A percentile compares a stretch with the other conserved stretches of the same genome.
Evolutionary conservation across 2,329 filamentous ascomycete species (phyloP).

Genomic region (Pseudogymnoascus sp.): DNA sequence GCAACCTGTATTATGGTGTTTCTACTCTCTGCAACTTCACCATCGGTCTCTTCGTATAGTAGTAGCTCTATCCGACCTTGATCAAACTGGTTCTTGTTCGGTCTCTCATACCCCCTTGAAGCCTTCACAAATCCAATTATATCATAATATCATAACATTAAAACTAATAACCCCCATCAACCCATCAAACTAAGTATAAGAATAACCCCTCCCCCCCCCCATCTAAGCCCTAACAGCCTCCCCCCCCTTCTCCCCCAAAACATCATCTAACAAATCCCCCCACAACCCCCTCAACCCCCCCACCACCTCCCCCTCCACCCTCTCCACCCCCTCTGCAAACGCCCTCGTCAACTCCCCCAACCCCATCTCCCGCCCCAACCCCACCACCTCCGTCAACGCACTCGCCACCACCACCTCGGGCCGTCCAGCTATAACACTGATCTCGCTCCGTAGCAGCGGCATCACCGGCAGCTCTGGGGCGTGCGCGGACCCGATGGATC

Average conservation of each 20-base stretch:
- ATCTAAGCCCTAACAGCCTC: background rate
- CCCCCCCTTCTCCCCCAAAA: slow-evolving; percentile 22
- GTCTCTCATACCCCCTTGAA: background rate
- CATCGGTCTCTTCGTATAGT: rapidly evolving
- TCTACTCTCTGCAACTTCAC: background rate
- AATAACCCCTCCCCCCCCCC: background rate
- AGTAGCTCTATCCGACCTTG: background rate
- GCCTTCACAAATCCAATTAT: background rate
- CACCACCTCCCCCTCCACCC: slow-evolving; percentile 32
- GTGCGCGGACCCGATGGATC: slow-evolving; percentile 26
- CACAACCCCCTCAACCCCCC: slow-evolving; percentile 46
- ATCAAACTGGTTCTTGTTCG: background rate
- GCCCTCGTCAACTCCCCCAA: slow-evolving; percentile 41
- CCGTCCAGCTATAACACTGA: slow-evolving; percentile 48
- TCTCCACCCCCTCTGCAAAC: slow-evolving; percentile 37
- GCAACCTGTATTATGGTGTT: too few relatives aligned
- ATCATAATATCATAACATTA: slow-evolving; percentile 1
- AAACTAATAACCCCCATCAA: background rate
- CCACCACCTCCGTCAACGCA: slow-evolving; percentile 49
- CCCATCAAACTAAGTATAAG: background rate
- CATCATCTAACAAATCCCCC: slow-evolving; percentile 48
- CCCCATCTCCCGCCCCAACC: slow-evolving; percentile 42
- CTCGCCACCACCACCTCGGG: slow-evolving; percentile 44
- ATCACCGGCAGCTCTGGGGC: slow-evolving; percentile 36
- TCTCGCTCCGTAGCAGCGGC: slow-evolving; percentile 36